Base-by-base conservation (phyloP, 208 protist species). In the Blastocrithidia nonstop region DNA sequence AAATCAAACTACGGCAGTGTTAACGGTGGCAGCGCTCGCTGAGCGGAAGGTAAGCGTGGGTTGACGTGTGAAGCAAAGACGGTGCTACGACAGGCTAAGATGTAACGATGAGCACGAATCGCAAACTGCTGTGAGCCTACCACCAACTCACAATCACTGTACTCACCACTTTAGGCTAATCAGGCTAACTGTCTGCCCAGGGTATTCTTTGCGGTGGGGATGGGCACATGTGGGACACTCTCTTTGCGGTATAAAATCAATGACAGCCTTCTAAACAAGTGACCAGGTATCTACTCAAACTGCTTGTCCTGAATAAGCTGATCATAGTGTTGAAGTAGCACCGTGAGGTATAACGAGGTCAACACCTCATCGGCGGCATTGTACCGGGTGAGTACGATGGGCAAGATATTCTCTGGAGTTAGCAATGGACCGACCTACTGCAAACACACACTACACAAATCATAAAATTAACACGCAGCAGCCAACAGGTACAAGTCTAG, bases 251-350 rank as follows among this genome's bases (percentile, higher is more conserved):
- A 67, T 5, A 85, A 33, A 45, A 91, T 91, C 21, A 88, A 71
- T 6, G 76, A 89, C n/a, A 93, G 66, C 17, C 79, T 71, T 7
- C 83, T 71, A 59, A 85, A 87, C n/a, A 93, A 58, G 40, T 93
- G 78, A 5, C 83, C 83, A 0, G 83, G 83, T 39, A 93, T 89
- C 46, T 87, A 67, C 55, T 93, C 83, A 50, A 88, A 93, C 57
- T 81, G 66, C 25, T 63, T 66, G 49, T 93, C 76, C 45, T 84
- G 61, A 36, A 93, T 93, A 22, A 93, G 76, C 6, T 40, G 25
- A 40, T 93, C 83, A 61, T 93, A 93, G 61, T 72, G 76, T 24
- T 86, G 75, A 5, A 88, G 51, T 13, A 93, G 62, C 22, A 88
- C 76, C 37, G 60, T 52, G 42, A 93, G 61, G 51, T 88, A 93